Percentiles rank a stretch among this genome's conserved stretches.
These are phyloP conservation scores for Suhomyces vadensis DNA, from an alignment of 805 yeast species.

Conservation along the genomic window DNA sequence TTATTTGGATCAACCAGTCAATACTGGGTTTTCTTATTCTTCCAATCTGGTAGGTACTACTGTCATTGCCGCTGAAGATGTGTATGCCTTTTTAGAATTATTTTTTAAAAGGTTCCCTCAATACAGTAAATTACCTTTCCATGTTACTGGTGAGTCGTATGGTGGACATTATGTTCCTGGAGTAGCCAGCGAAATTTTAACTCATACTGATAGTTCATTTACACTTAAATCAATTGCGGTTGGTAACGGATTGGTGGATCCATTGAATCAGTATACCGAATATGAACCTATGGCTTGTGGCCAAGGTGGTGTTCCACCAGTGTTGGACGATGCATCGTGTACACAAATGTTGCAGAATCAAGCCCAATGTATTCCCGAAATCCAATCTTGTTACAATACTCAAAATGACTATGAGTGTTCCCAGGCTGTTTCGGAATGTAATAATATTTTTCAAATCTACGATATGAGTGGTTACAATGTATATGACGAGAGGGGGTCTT, in stretches of 20 bases:
- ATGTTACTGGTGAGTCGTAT: conserved; percentile 26
- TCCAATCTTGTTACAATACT: conserved; percentile 8
- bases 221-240: conserved; percentile 40
- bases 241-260: conserved; percentile 48
- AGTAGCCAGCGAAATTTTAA: conserved; percentile 21
- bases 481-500: conserved; percentile 4
- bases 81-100: conserved; percentile 23
- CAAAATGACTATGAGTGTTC: conserved; percentile 8
- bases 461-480: conserved; percentile 11
- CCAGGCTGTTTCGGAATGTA: conserved; percentile 10
- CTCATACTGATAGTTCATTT: conserved; percentile 21
- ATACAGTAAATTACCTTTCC: conserved; percentile 18
- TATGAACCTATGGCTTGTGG: conserved; percentile 49
- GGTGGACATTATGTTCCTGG: conserved; percentile 27
- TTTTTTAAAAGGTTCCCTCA: conserved; percentile 25
- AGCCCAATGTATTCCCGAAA: conserved; percentile 29
- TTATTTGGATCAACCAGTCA: conserved; percentile 27
- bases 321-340: conserved; percentile 31
- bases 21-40: conserved; percentile 23
- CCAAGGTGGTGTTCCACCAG: conserved; percentile 42
- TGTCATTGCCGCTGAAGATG: conserved; percentile 20
- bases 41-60: conserved; percentile 16
- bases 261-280: conserved; percentile 38
- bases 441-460: conserved; percentile 6
- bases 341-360: conserved; percentile 32